These are phyloP conservation scores for Nepenthes gracilis DNA, from an alignment of 148 eudicot species.

Conservation along the genomic window DNA sequence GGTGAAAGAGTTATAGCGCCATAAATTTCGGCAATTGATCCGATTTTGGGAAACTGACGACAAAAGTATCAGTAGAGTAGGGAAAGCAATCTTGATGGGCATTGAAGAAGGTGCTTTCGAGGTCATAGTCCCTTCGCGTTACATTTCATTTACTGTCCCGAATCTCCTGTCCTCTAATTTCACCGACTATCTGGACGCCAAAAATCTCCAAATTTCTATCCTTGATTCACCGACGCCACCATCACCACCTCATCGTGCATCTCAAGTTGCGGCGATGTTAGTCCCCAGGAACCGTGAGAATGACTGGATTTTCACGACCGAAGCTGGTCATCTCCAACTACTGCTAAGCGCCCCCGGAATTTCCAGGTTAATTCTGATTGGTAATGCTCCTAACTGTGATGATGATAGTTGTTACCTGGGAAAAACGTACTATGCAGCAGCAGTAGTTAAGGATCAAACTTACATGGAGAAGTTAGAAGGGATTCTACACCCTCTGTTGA, in stretches of 20 bases:
- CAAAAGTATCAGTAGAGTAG: too few relatives aligned
- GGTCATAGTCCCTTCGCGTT: conserved; percentile 49
- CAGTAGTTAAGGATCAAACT: conserved; percentile 3
- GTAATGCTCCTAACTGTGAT: conserved; percentile 20
- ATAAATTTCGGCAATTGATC: too few relatives aligned
- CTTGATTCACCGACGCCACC: conserved; percentile 61
- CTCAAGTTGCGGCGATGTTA: conserved; percentile 49
- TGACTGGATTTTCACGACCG: conserved; percentile 79
- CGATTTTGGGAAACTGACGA: too few relatives aligned
- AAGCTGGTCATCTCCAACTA: conserved; percentile 68
- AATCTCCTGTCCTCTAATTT: conserved; percentile 10
- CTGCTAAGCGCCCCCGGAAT: conserved; percentile 24
- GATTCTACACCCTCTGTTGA: conserved; percentile 28
- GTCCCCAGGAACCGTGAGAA: conserved; percentile 62
- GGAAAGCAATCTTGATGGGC: conserved; percentile 5
- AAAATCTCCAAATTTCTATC: conserved; percentile 51
- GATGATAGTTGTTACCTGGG: not conserved
- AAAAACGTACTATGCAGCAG: conserved; percentile 11
- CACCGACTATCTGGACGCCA: conserved; percentile 16
- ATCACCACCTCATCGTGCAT: conserved; percentile 17
- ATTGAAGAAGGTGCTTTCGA: conserved; percentile 40
- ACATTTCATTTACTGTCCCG: conserved; percentile 62
- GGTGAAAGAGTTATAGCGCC: too few relatives aligned
- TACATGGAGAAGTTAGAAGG: conserved; percentile 12
- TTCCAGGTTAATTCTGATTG: conserved; percentile 69